These are phyloP conservation scores for Handroanthus guayacan DNA, from an alignment of 257 asterid species.

Conservation along the genomic window DNA sequence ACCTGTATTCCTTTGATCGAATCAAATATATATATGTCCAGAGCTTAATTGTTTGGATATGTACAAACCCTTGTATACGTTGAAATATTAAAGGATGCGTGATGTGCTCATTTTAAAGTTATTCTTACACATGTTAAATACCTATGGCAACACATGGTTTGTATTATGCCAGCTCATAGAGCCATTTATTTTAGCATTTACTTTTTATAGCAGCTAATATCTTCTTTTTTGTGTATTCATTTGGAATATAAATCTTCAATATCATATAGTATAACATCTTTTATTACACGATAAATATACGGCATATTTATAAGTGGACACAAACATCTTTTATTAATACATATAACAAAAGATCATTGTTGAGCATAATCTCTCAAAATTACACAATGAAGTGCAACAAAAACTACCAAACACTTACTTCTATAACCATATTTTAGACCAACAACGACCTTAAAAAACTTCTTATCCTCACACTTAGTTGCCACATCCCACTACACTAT, in stretches of 20 bases:
- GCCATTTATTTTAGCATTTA: neutral
- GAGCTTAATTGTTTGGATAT: neutral
- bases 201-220: neutral
- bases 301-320: too few species aligned
- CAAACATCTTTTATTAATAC: too few species aligned
- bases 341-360: too few species aligned
- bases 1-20: neutral
- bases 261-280: too few species aligned
- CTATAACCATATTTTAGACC: too few species aligned
- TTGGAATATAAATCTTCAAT: neutral
- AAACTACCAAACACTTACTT: too few species aligned
- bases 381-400: too few species aligned
- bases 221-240: neutral
- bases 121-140: neutral
- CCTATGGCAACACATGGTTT: neutral
- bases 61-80: constrained; percentile 9
- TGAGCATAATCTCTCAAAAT: too few species aligned
- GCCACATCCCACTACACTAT: too few species aligned
- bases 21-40: neutral
- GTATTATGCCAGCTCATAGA: neutral
- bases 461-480: too few species aligned
- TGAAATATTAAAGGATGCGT: constrained; percentile 14
- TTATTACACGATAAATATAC: too few species aligned
- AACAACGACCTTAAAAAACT: too few species aligned
- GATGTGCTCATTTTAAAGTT: constrained; percentile 19